Base-by-base conservation (phyloP, 2,329 filamentous ascomycete genomes). In the Zymoseptoria brevis region DNA sequence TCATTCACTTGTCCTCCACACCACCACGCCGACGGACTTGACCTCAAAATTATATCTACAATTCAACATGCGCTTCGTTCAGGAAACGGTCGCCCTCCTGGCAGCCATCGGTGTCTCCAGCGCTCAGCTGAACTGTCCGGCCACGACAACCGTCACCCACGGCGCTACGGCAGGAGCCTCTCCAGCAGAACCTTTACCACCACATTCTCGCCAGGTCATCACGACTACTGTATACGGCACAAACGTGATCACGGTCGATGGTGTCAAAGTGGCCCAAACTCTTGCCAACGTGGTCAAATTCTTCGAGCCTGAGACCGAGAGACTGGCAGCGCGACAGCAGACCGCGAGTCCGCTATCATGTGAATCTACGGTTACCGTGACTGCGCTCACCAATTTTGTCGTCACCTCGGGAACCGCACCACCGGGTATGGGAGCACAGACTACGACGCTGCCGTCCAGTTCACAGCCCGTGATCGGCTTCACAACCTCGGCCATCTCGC, bases 281-380 rank as follows among this genome's bases (percentile, higher is more conserved):
- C n/a, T 53, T 16, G 51, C 19, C n/a, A 53, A 29, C 19, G 22
- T 53, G 19, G 24, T 53, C 16, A 24, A 53, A 13, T 19, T 53
- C 29, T 22, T 24, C 6, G n/a, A 16, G 41, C 16, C 54, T 50
- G 41, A 29, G 41, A 30, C 41, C 8, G 50, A 51, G 3, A 45
- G 19, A 3, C 5, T 56, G 22, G 13, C 26, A 19, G 24, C 41
- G 6, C n/a, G 41, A 8, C 9, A 22, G 11, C 7, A 19, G 29
- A 30, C 35, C 19, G 50, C 16, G 6, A 19, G 35, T 22, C 30
- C 52, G 5, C 29, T 22, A 4, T 55, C 41, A 19, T 58, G 57
- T 51, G 41, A 52, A 8, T 45, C 51, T 3, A 22, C 57, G 9
- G 57, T 58, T 13, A 58, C 57, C 1, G 41, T 58, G 24, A 58